Evolutionary conservation across 2,329 filamentous ascomycete genomes (phyloP).

Genomic region (Trichoderma arundinaceum): DNA sequence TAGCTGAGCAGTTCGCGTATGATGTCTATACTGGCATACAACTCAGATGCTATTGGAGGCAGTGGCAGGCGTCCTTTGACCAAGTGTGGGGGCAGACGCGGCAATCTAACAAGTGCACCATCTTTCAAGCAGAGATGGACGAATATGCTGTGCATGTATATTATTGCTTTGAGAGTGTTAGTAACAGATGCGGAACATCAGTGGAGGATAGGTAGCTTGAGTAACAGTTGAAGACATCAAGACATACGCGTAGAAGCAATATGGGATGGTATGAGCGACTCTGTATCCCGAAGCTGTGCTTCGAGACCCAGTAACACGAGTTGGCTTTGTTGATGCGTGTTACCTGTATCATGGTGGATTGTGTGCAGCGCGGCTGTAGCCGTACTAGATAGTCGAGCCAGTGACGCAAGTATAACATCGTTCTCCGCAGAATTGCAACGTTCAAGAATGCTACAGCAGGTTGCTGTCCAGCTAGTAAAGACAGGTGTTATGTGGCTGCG

Average conservation of each 20-base stretch:
- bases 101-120: slow-evolving; percentile 44
- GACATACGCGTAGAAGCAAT: slow-evolving; percentile 39
- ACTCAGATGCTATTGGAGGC: slow-evolving; percentile 34
- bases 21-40: slow-evolving; percentile 38
- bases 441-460: slow-evolving; percentile 54
- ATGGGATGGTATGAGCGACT: slow-evolving; percentile 44
- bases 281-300: slow-evolving; percentile 52
- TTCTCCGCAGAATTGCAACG: slow-evolving; percentile 41
- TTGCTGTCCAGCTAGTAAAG: slow-evolving; percentile 52
- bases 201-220: background rate
- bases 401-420: slow-evolving; percentile 52
- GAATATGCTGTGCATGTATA: slow-evolving; percentile 45
- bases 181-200: background rate
- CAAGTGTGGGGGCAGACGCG: slow-evolving; percentile 25
- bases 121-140: slow-evolving; percentile 49
- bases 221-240: background rate
- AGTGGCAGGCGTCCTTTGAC: slow-evolving; percentile 26
- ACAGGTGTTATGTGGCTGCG: background rate
- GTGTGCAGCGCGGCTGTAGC: slow-evolving; percentile 47
- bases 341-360: slow-evolving; percentile 38
- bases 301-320: slow-evolving; percentile 57
- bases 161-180: slow-evolving; percentile 36
- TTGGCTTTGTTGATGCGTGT: slow-evolving; percentile 48
- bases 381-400: slow-evolving; percentile 51
- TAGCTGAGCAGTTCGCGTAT: slow-evolving; percentile 45